Conservation (phyloP, 441 rosid genomes). For the Eruca vesicaria region DNA sequence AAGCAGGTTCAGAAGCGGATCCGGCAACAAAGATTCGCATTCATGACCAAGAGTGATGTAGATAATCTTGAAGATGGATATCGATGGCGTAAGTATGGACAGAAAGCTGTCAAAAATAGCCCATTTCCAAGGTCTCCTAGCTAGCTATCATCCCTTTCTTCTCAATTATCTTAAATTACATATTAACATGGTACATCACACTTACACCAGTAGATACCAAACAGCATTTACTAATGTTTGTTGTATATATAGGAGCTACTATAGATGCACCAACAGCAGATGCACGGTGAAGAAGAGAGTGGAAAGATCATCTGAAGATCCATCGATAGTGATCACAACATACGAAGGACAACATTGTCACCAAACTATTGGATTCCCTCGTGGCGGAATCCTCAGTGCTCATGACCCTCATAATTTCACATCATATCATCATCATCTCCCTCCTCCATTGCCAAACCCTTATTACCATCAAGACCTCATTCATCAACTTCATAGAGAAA, state of each 20-base stretch:
- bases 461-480: slow-evolving; percentile 45
- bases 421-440: slow-evolving; percentile 41
- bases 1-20: slow-evolving; percentile 81
- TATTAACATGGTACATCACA: not conserved
- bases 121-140: slow-evolving; percentile 69
- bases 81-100: slow-evolving; percentile 96
- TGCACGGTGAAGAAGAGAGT: slow-evolving; percentile 97
- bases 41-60: slow-evolving; percentile 92
- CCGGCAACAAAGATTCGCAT: slow-evolving; percentile 85
- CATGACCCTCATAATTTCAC: slow-evolving; percentile 45
- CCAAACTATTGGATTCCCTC: slow-evolving; percentile 72
- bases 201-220: not conserved
- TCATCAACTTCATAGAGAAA: slow-evolving; percentile 38
- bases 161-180: not conserved
- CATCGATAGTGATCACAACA: slow-evolving; percentile 76
- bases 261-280: slow-evolving; percentile 86
- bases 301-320: slow-evolving; percentile 86
- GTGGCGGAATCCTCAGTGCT: slow-evolving; percentile 54
- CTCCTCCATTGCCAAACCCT: slow-evolving; percentile 45
- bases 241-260: slow-evolving; percentile 67
- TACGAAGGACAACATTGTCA: slow-evolving; percentile 98
- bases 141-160: not conserved
- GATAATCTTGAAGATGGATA: slow-evolving; percentile 98
- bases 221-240: not conserved
- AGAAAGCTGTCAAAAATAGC: slow-evolving; percentile 92